A percentile compares a stretch with the other conserved stretches of the same genome.
These are phyloP conservation scores for Fraxinus quadrangulata DNA, from an alignment of 257 asterid genomes.

Conservation along the genomic window DNA sequence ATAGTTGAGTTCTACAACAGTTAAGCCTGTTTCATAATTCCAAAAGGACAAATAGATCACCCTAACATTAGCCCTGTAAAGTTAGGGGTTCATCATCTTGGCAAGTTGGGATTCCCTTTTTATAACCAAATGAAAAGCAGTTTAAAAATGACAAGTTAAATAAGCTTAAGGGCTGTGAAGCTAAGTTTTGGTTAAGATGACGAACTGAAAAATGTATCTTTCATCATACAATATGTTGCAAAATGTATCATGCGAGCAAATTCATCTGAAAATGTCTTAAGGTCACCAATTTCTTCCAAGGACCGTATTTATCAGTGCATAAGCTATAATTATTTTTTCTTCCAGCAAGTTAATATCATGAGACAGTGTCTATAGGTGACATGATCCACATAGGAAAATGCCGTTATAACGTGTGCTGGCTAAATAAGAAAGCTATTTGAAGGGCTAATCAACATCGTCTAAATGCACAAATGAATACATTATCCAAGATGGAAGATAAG, in stretches of 20 bases:
- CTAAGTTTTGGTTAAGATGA: not conserved
- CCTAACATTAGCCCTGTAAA: not conserved
- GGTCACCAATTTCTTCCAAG: constrained; percentile 1
- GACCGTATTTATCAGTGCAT: not conserved
- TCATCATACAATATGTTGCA: not conserved
- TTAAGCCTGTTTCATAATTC: not conserved
- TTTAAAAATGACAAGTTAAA: not conserved
- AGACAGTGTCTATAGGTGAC: constrained; percentile 3
- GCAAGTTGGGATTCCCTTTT: not conserved
- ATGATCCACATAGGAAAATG: constrained; percentile 4
- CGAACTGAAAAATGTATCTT: not conserved
- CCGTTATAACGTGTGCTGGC: not conserved
- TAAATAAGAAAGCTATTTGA: constrained; percentile 5
- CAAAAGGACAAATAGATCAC: not conserved
- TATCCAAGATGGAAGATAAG: not conserved
- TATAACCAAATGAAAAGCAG: not conserved
- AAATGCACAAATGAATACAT: not conserved
- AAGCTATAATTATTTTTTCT: not conserved
- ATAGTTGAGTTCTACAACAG: not conserved
- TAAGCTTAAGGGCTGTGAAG: not conserved
- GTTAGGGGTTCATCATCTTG: not conserved
- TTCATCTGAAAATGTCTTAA: not conserved
- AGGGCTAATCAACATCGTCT: constrained; percentile 10
- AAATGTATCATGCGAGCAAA: not conserved
- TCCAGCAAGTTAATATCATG: not conserved